Conservation (phyloP, 2,329 filamentous ascomycete species). For the Trichoderma citrinoviride region DNA sequence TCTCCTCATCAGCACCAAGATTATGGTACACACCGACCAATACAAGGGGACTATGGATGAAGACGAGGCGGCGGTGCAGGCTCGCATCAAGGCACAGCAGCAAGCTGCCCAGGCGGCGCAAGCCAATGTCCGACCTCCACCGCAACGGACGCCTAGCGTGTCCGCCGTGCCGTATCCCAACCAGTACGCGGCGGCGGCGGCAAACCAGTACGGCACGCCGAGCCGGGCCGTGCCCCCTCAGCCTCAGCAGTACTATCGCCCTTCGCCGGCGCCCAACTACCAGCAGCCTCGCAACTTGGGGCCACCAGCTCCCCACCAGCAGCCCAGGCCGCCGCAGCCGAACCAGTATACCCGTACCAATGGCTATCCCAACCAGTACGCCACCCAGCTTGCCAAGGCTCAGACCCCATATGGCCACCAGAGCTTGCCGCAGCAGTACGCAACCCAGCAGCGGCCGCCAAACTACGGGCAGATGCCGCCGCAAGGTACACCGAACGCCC, state of each 20-base stretch:
- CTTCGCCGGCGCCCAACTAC: constrained; percentile 40
- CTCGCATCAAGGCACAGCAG: constrained; percentile 45
- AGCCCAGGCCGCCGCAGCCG: constrained; percentile 36
- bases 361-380: constrained; percentile 46
- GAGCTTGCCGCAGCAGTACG: constrained; percentile 48
- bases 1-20: constrained; percentile 74
- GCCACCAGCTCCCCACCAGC: constrained; percentile 33
- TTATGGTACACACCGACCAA: constrained; percentile 69
- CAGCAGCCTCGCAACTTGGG: constrained; percentile 42
- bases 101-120: constrained; percentile 34
- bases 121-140: constrained; percentile 37
- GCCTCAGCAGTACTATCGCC: constrained; percentile 47
- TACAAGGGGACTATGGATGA: constrained; percentile 81
- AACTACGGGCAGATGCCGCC: constrained; percentile 44
- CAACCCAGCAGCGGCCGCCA: constrained; percentile 46
- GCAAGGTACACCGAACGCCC: constrained; percentile 43
- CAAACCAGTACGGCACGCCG: constrained; percentile 47
- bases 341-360: constrained; percentile 52
- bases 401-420: constrained; percentile 53
- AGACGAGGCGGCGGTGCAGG: constrained; percentile 63
- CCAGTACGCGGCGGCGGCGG: constrained; percentile 40
- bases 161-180: constrained; percentile 42
- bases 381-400: constrained; percentile 51
- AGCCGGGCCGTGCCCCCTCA: constrained; percentile 44
- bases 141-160: constrained; percentile 40